phyloP scores from a whole-genome alignment of 495 filamentous ascomycete species.

The Jackrogersella minutella region DNA sequence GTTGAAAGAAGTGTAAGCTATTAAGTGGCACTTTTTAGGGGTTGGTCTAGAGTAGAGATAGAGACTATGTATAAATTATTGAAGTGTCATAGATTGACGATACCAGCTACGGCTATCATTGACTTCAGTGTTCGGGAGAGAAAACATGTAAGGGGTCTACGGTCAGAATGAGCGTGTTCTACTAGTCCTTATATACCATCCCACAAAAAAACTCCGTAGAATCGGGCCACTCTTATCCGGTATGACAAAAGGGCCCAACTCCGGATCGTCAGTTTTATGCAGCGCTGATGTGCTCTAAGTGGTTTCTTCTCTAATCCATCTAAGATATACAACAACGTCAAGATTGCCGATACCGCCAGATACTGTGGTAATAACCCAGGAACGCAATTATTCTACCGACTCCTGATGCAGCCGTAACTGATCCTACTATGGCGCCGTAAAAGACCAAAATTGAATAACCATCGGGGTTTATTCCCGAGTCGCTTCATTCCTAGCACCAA shows the following conservation, averaged over 20 bases:
- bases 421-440: too few relatives aligned
- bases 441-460: conserved; percentile 1
- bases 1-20: not conserved
- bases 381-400: not conserved
- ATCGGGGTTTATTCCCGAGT: conserved; percentile 7
- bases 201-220: not conserved
- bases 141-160: not conserved
- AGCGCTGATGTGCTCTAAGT: conserved; percentile 11
- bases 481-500: conserved; percentile 10
- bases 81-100: not conserved
- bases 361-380: not conserved
- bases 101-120: not conserved
- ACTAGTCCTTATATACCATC: not conserved
- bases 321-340: conserved; percentile 28
- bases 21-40: not conserved
- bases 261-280: conserved; percentile 26
- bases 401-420: conserved; percentile 9
- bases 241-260: not conserved
- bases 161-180: not conserved
- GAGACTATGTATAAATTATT: not conserved
- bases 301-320: not conserved
- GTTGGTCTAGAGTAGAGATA: not conserved
- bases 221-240: conserved; percentile 10
- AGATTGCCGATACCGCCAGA: conserved; percentile 30
- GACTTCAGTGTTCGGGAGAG: not conserved